These are phyloP conservation scores for Inga leiocalycina DNA, from an alignment of 306 rosid species.

Conservation along the genomic window DNA sequence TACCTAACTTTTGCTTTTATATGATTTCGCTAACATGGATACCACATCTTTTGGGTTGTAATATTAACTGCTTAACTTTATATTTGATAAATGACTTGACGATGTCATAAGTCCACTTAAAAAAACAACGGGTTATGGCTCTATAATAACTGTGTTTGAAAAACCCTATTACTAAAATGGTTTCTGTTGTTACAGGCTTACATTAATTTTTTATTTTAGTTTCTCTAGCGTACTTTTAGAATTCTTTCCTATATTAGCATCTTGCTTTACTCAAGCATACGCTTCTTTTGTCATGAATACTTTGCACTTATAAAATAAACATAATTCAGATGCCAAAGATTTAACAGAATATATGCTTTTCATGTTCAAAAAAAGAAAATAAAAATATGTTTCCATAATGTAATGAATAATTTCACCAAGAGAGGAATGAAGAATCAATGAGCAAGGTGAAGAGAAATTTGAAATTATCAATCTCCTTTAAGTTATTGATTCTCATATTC, in stretches of 20 bases:
- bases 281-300: background rate
- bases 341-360: background rate
- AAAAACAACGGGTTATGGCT: background rate
- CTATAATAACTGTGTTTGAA: background rate
- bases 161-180: background rate
- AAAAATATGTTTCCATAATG: background rate
- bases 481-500: background rate
- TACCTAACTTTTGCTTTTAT: background rate
- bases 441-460: background rate
- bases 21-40: background rate
- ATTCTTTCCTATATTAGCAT: background rate
- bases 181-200: background rate
- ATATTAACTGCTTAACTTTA: background rate
- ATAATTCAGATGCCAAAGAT: background rate
- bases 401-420: slow-evolving; percentile 1
- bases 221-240: background rate
- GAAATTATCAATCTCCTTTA: background rate
- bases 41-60: background rate
- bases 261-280: background rate
- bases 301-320: background rate
- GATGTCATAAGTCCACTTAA: background rate
- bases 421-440: background rate
- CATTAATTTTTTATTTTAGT: background rate
- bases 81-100: background rate
- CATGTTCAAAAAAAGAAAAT: background rate